Evolutionary conservation across 139 green algal species (phyloP).

Genomic region (Micractinium conductrix): DNA sequence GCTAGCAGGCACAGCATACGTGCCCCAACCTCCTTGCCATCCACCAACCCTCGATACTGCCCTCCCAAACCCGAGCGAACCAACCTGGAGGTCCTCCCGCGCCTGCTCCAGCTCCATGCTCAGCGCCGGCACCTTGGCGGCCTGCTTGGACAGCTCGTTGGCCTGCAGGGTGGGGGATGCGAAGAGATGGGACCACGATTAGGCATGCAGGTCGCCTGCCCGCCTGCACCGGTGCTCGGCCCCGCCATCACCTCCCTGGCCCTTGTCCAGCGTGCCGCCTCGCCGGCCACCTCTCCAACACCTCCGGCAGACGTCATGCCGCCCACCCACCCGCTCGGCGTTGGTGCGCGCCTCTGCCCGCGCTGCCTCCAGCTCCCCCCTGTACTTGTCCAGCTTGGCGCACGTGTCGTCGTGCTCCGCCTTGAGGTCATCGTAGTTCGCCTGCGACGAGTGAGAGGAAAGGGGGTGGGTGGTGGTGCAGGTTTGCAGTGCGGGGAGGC

Average conservation of each 20-base stretch:
- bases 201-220: too few species aligned
- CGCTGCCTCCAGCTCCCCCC: conserved; percentile 2
- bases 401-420: conserved; percentile 7
- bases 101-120: not conserved
- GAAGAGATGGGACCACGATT: too few species aligned
- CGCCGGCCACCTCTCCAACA: too few species aligned
- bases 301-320: too few species aligned
- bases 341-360: conserved; percentile 1
- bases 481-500: too few species aligned
- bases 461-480: not conserved
- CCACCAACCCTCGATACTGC: not conserved
- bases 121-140: conserved; percentile 5
- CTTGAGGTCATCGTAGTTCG: conserved; percentile 32
- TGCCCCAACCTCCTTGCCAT: not conserved
- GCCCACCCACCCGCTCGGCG: conserved; percentile 8
- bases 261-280: too few species aligned
- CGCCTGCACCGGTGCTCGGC: too few species aligned
- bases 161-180: too few species aligned
- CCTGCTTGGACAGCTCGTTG: conserved; percentile 14
- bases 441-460: not conserved
- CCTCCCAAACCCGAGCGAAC: too few species aligned
- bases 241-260: too few species aligned
- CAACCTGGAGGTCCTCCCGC: conserved; percentile 17
- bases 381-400: not conserved
- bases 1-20: not conserved